phyloP scores from a whole-genome alignment of 495 filamentous ascomycete species.

The Neurospora terricola region DNA sequence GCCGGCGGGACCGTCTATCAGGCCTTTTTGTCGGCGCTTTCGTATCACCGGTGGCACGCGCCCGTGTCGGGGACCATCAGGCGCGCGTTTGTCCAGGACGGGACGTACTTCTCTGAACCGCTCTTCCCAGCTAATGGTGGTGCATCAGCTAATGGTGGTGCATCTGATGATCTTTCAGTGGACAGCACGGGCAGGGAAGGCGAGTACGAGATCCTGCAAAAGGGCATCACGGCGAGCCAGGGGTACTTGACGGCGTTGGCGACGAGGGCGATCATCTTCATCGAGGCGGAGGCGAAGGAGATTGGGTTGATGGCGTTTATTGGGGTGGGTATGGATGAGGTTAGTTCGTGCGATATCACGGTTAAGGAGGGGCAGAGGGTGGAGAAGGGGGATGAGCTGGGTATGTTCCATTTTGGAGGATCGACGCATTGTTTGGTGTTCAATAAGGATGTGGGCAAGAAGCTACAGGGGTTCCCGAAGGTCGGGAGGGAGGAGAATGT shows the following conservation, averaged over 20 bases:
- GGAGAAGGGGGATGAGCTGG: slow-evolving; percentile 55
- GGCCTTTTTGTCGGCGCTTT: slow-evolving; percentile 52
- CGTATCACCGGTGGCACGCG: slow-evolving; percentile 63
- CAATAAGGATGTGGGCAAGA: slow-evolving; percentile 22
- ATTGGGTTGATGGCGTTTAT: slow-evolving; percentile 60
- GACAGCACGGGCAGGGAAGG: slow-evolving; percentile 28
- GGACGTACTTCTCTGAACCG: slow-evolving; percentile 62
- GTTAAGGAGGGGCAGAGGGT: slow-evolving; percentile 51
- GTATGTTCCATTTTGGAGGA: slow-evolving; percentile 70
- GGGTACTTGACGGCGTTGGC: slow-evolving; percentile 49
- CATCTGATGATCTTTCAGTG: not conserved
- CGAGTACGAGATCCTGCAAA: slow-evolving; percentile 22
- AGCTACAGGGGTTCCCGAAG: slow-evolving; percentile 38
- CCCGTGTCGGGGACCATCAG: slow-evolving; percentile 50
- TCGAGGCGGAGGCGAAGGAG: slow-evolving; percentile 54
- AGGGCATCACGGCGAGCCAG: slow-evolving; percentile 35
- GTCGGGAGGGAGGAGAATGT: slow-evolving; percentile 42
- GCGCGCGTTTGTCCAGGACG: slow-evolving; percentile 44
- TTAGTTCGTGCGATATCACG: slow-evolving; percentile 56
- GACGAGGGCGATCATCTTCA: slow-evolving; percentile 56
- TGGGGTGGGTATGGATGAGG: slow-evolving; percentile 61
- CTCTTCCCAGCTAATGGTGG: slow-evolving; percentile 22
- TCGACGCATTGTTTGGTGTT: slow-evolving; percentile 57
- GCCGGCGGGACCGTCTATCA: slow-evolving; percentile 57
- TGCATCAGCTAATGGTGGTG: too few species aligned